Conservation (phyloP, 129 eudicot species). For the Chrysanthemum makinoi region DNA sequence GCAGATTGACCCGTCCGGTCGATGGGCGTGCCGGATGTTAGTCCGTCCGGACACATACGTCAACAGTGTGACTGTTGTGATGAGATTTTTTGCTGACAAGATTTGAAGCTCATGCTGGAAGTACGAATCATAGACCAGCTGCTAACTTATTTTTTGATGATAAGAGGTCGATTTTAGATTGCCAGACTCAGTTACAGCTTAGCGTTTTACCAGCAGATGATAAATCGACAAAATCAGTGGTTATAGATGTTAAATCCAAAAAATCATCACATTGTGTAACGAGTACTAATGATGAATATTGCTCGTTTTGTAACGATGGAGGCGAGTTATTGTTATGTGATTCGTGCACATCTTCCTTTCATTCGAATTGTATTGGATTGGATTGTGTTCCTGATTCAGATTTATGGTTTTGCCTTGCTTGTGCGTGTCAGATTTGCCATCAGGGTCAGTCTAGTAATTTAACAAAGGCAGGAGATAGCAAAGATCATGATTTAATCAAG, state of each 20-base stretch:
- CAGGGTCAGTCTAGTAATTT: conserved; percentile 25
- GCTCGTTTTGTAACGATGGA: conserved; percentile 74
- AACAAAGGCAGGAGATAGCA: conserved; percentile 24
- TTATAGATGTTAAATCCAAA: conserved; percentile 24
- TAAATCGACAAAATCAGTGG: conserved; percentile 3
- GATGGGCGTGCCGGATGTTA: too few relatives aligned
- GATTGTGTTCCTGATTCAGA: conserved; percentile 84
- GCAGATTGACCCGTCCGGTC: too few relatives aligned
- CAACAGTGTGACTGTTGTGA: conserved; percentile 80
- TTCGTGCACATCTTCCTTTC: conserved; percentile 79
- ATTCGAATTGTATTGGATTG: conserved; percentile 63
- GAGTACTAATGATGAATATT: conserved; percentile 43
- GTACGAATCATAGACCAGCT: conserved; percentile 46
- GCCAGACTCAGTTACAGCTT: conserved; percentile 46
- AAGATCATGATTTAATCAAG: conserved; percentile 26
- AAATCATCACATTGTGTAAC: too few relatives aligned
- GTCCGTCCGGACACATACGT: too few relatives aligned
- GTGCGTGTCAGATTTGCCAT: conserved; percentile 77
- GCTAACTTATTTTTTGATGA: conserved; percentile 70
- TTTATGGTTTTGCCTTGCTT: conserved; percentile 82
- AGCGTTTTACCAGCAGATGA: neutral
- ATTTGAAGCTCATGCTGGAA: conserved; percentile 78
- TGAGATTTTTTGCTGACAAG: conserved; percentile 43
- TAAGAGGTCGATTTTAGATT: conserved; percentile 66
- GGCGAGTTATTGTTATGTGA: conserved; percentile 79